Percentiles rank a stretch among this genome's conserved stretches.
Conservation (phyloP, 345 rosid species). For the Eucalyptus caleyi region DNA sequence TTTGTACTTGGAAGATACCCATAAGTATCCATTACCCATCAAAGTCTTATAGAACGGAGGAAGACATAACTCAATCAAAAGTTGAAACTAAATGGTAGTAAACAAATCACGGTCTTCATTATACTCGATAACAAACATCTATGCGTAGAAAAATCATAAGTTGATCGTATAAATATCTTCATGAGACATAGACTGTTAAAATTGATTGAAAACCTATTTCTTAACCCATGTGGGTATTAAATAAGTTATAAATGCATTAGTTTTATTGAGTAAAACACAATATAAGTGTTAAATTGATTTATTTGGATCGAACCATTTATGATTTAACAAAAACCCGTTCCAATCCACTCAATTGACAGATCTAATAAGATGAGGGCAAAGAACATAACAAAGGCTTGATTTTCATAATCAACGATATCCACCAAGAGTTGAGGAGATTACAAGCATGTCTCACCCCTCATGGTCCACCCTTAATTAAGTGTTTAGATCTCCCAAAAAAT, state of each 20-base stretch:
- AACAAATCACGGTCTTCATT: neutral
- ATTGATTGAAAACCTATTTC: no score
- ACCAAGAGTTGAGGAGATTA: neutral
- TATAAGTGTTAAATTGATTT: no score
- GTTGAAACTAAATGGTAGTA: neutral
- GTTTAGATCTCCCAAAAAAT: neutral
- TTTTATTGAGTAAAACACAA: no score
- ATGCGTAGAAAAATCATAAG: neutral
- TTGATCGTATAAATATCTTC: neutral
- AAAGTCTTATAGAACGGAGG: neutral
- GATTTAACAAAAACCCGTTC: rapidly evolving
- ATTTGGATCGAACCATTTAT: no score
- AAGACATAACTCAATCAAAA: neutral
- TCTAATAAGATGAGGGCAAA: neutral
- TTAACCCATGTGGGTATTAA: no score
- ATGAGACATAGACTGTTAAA: neutral
- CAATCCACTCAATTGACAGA: no score
- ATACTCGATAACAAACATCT: neutral
- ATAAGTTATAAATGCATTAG: no score
- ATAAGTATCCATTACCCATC: neutral
- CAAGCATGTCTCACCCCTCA: neutral
- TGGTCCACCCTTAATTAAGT: neutral
- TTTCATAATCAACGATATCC: neutral
- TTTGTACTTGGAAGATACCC: neutral
- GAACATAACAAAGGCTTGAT: neutral